Conservation (phyloP, 331 rosid genomes). For the Phaseolus coccineus region DNA sequence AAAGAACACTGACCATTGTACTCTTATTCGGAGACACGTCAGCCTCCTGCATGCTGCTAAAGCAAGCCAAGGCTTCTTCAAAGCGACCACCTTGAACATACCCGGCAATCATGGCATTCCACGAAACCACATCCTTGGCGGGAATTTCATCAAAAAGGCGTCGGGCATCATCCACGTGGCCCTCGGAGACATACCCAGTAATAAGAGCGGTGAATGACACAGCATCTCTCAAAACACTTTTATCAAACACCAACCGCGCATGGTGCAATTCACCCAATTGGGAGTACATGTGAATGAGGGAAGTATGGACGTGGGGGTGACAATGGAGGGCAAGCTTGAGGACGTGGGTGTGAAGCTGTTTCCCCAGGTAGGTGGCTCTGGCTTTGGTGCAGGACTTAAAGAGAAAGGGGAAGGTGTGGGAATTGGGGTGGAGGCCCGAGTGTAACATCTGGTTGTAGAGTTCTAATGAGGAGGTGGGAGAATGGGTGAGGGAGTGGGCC, state of each 20-base stretch:
- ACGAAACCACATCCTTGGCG: constrained; percentile 67
- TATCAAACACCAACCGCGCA: constrained; percentile 74
- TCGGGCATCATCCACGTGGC: constrained; percentile 67
- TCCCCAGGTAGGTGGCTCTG: constrained; percentile 60
- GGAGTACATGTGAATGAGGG: constrained; percentile 71
- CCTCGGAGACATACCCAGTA: constrained; percentile 66
- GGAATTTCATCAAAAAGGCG: constrained; percentile 67
- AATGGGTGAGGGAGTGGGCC: constrained; percentile 54
- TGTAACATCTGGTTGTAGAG: constrained; percentile 54
- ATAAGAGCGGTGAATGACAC: constrained; percentile 84
- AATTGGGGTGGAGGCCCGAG: constrained; percentile 64
- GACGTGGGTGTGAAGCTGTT: constrained; percentile 69
- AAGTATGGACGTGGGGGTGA: constrained; percentile 66
- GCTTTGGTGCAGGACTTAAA: constrained; percentile 68
- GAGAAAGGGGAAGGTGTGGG: constrained; percentile 78
- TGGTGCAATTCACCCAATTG: constrained; percentile 53
- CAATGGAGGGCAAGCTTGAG: constrained; percentile 66
- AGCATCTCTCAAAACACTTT: constrained; percentile 58
- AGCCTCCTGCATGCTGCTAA: constrained; percentile 60
- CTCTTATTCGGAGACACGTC: constrained; percentile 61
- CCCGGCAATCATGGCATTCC: constrained; percentile 94
- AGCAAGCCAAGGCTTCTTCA: constrained; percentile 68
- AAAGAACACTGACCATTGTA: constrained; percentile 65
- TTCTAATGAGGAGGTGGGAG: constrained; percentile 54
- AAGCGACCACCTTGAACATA: constrained; percentile 64